Evolutionary conservation across 2,329 filamentous ascomycete species (phyloP).

Genomic region (Tolypocladium endophyticum): DNA sequence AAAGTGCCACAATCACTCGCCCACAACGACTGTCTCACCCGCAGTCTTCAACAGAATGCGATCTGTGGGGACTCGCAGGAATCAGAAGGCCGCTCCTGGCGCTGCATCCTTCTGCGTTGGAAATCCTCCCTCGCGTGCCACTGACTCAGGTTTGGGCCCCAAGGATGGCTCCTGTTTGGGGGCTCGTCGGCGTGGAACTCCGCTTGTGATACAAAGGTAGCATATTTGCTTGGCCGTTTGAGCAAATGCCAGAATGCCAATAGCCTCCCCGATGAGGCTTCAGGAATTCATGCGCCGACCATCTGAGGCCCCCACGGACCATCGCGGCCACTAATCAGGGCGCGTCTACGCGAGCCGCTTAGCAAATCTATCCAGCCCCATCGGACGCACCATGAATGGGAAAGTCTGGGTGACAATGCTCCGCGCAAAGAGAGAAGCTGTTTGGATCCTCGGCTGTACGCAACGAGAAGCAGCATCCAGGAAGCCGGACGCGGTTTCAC

Average conservation of each 20-base stretch:
- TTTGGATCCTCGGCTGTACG: background rate
- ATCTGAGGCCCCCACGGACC: background rate
- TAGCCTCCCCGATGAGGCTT: background rate
- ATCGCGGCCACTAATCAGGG: background rate
- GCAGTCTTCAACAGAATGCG: background rate
- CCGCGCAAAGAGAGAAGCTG: background rate
- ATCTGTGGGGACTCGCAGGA: background rate
- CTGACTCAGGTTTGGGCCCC: background rate
- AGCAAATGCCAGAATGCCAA: background rate
- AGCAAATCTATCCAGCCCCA: background rate
- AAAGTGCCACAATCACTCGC: background rate
- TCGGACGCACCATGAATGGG: background rate
- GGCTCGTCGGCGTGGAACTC: background rate
- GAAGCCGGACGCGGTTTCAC: background rate
- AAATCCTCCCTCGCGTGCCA: background rate
- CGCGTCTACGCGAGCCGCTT: background rate
- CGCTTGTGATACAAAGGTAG: background rate
- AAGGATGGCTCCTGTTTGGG: background rate
- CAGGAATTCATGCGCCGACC: background rate
- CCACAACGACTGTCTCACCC: background rate
- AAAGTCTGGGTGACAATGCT: background rate
- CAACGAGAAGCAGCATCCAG: background rate
- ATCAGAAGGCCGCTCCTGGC: background rate
- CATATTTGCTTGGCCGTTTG: background rate
- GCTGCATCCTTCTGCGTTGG: background rate